Evolutionary conservation across 2,329 filamentous ascomycete genomes (phyloP).

Genomic region (Hymenoscyphus linearis): DNA sequence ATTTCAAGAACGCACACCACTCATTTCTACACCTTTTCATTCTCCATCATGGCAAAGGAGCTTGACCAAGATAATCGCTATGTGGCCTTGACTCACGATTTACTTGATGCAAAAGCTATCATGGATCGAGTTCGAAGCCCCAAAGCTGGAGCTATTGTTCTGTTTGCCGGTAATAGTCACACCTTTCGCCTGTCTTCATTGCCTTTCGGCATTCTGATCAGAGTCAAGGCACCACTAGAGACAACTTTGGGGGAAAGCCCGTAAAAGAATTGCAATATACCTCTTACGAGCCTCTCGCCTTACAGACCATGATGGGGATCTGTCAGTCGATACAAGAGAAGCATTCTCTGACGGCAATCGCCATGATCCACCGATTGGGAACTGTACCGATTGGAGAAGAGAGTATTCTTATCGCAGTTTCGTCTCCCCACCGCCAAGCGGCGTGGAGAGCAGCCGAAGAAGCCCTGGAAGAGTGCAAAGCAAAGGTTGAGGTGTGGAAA

Average conservation of each 20-base stretch:
- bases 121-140: constrained; percentile 67
- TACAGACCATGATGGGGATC: constrained; percentile 63
- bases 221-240: constrained; percentile 64
- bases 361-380: constrained; percentile 80
- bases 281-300: constrained; percentile 65
- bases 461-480: constrained; percentile 81
- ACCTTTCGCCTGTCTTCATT: constrained; percentile 3
- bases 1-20: no score
- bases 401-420: constrained; percentile 85
- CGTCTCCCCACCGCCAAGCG: constrained; percentile 73
- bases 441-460: constrained; percentile 89
- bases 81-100: constrained; percentile 61
- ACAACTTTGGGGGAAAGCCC: constrained; percentile 65
- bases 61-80: constrained; percentile 49
- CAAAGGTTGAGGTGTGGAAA: constrained; percentile 92
- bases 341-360: constrained; percentile 66
- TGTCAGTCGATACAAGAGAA: constrained; percentile 50
- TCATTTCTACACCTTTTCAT: no score
- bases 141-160: constrained; percentile 68
- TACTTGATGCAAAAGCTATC: constrained; percentile 50
- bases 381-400: constrained; percentile 86
- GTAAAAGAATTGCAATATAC: constrained; percentile 72
- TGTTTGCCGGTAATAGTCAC: constrained; percentile 60
- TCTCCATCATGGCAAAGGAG: constrained; percentile 33
- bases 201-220: constrained; percentile 9